Evolutionary conservation across 2,329 filamentous ascomycete species (phyloP).

Genomic region (Orbilia javanica): DNA sequence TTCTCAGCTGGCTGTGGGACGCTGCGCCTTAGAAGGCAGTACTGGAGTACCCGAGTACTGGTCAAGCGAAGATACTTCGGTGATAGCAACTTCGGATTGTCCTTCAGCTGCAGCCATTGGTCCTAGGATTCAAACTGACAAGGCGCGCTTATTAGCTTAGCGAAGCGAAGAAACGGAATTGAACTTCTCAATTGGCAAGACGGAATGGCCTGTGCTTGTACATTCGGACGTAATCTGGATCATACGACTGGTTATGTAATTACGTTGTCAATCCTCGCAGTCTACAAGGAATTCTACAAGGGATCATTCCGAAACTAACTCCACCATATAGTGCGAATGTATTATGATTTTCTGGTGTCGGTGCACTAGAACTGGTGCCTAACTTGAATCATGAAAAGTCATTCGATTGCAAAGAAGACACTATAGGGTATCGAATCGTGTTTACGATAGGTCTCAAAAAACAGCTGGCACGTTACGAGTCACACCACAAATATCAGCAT

Average conservation of each 20-base stretch:
- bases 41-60: not conserved
- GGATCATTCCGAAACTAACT: not conserved
- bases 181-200: not conserved
- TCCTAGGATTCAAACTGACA: not conserved
- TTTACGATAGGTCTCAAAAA: not conserved
- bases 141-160: not conserved
- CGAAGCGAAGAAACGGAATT: not conserved
- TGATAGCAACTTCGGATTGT: constrained; percentile 11
- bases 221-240: not conserved
- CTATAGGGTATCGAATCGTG: constrained; percentile 9
- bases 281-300: not conserved
- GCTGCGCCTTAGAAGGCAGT: constrained; percentile 16
- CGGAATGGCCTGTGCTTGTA: not conserved
- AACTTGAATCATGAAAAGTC: not conserved
- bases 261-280: not conserved
- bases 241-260: constrained; percentile 15
- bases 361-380: not conserved
- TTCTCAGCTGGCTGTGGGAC: not conserved
- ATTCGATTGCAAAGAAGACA: not conserved
- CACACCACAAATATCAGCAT: not conserved
- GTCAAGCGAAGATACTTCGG: not conserved
- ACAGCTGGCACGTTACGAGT: not conserved
- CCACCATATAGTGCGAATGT: constrained; percentile 9
- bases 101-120: not conserved
- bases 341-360: not conserved